Conservation (phyloP, 148 eudicot genomes). For the Camellia sinensis region DNA sequence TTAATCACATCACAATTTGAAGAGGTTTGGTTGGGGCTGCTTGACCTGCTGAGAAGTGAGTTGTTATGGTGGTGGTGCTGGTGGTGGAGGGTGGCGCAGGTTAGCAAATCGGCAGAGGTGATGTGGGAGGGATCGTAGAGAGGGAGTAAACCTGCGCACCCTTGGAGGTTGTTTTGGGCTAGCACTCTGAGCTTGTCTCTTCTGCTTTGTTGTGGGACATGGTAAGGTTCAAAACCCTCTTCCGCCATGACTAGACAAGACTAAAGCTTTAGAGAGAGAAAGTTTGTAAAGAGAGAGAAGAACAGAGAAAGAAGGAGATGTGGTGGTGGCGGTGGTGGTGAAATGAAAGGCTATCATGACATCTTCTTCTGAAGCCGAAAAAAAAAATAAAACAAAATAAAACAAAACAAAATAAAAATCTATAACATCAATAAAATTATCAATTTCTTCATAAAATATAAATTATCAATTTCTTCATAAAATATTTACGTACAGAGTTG, state of each 20-base stretch:
- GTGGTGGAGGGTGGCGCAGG: slow-evolving; percentile 29
- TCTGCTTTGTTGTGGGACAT: slow-evolving; percentile 62
- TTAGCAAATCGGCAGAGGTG: slow-evolving; percentile 31
- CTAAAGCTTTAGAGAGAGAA: background rate
- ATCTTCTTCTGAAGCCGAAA: slow-evolving; percentile 14
- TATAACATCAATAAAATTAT: too few relatives aligned
- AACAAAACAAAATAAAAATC: too few relatives aligned
- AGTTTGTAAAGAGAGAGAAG: slow-evolving; percentile 9
- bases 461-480: too few relatives aligned
- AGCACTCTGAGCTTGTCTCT: slow-evolving; percentile 53
- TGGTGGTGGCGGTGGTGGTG: slow-evolving; percentile 24
- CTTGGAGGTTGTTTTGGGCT: slow-evolving; percentile 20
- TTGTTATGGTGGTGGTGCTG: background rate
- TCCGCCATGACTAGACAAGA: slow-evolving; percentile 14
- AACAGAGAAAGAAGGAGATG: slow-evolving; percentile 13
- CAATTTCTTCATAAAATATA: too few relatives aligned
- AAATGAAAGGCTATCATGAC: slow-evolving; percentile 35
- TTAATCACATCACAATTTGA: slow-evolving; percentile 8
- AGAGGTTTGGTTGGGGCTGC: background rate
- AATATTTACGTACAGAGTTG: too few relatives aligned
- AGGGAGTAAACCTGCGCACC: slow-evolving; percentile 32
- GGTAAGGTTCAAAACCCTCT: slow-evolving; percentile 28
- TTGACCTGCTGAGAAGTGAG: background rate
- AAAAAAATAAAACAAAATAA: too few relatives aligned
- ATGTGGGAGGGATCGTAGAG: slow-evolving; percentile 38